Evolutionary conservation across 176 grass and related monocot genomes (phyloP).

Genomic region (Hordeum marinum): DNA sequence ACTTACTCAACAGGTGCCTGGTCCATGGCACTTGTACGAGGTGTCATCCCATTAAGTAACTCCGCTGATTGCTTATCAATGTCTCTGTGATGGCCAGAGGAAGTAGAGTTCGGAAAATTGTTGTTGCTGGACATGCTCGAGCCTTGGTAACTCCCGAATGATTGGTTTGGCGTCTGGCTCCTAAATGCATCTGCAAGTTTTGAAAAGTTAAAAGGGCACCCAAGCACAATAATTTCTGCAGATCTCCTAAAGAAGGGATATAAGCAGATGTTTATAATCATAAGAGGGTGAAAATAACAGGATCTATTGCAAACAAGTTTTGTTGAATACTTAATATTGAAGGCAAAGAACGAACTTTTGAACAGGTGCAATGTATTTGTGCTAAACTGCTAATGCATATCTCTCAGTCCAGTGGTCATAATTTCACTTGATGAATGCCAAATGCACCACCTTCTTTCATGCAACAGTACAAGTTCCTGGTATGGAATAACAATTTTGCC

Average conservation of each 20-base stretch:
- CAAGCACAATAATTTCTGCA: not conserved
- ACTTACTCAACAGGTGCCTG: conserved; percentile 43
- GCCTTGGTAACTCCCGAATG: conserved; percentile 30
- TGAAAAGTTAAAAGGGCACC: conserved; percentile 2
- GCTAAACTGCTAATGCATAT: not conserved
- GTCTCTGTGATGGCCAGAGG: conserved; percentile 24
- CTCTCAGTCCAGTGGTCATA: not conserved
- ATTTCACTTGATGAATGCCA: not conserved
- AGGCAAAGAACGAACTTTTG: not conserved
- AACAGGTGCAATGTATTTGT: not conserved
- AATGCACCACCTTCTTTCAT: not conserved
- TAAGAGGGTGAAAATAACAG: not conserved
- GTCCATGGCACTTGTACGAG: conserved; percentile 14
- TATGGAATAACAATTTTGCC: not conserved
- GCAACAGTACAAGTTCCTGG: not conserved
- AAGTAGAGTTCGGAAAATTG: conserved; percentile 23
- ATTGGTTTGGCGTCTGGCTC: conserved; percentile 27
- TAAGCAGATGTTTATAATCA: not conserved
- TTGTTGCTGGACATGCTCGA: conserved; percentile 17
- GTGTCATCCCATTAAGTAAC: conserved; percentile 35
- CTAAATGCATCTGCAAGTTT: conserved; percentile 50
- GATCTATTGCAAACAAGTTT: not conserved
- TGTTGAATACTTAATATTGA: not conserved
- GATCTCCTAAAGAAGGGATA: not conserved
- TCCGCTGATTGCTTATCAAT: conserved; percentile 40